Conservation (phyloP, 2,329 filamentous ascomycete genomes). For the Pyrenochaeta sp. region DNA sequence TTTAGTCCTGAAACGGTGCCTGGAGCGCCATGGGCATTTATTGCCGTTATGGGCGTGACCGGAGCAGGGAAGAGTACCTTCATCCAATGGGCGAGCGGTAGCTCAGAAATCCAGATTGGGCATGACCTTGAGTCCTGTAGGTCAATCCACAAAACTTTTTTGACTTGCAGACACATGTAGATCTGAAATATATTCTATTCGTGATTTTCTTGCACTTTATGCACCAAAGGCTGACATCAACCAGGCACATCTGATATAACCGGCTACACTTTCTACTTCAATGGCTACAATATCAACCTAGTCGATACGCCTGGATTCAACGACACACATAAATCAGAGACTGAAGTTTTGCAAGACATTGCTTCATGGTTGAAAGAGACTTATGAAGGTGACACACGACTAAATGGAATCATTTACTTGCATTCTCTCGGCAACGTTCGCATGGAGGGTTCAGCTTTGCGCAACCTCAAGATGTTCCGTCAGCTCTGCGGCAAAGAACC, state of each 20-base stretch:
- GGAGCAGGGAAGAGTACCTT: slow-evolving; percentile 51
- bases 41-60: slow-evolving; percentile 52
- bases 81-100: slow-evolving; percentile 29
- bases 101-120: slow-evolving; percentile 29
- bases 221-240: background rate
- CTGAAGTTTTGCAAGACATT: slow-evolving; percentile 54
- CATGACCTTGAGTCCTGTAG: slow-evolving; percentile 39
- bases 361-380: slow-evolving; percentile 49
- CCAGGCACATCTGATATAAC: slow-evolving; percentile 21
- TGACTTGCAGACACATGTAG: background rate
- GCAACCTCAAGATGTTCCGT: slow-evolving; percentile 56
- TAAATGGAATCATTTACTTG: slow-evolving; percentile 57
- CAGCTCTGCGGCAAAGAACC: slow-evolving; percentile 53
- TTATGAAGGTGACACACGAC: slow-evolving; percentile 35
- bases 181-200: no score
- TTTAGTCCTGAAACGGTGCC: background rate
- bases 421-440: slow-evolving; percentile 55
- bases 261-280: slow-evolving; percentile 21
- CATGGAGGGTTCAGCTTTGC: slow-evolving; percentile 48
- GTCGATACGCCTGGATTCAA: slow-evolving; percentile 59
- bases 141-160: background rate
- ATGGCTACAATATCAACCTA: slow-evolving; percentile 10
- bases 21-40: slow-evolving; percentile 13
- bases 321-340: slow-evolving; percentile 54
- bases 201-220: no score